Base-by-base conservation (phyloP, 345 rosid genomes). In the Eutrema yunnanense region DNA sequence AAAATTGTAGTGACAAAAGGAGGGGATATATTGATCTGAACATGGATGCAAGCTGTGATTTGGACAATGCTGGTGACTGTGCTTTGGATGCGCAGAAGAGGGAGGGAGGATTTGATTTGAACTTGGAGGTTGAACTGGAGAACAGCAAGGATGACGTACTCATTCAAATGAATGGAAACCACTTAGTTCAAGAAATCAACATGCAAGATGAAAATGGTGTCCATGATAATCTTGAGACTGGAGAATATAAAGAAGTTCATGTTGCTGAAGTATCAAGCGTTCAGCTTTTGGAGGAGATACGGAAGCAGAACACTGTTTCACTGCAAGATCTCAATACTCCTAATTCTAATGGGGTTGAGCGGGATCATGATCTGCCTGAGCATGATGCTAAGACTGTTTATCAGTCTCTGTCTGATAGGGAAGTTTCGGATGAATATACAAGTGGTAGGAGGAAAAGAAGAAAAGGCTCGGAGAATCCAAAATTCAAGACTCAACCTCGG, bases 51-150 rank as follows among this genome's bases (percentile, higher is more conserved):
- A 80, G 65, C 77, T 87, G 86, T 53, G 84, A 82, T 60, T 54
- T 70, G 73, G 90, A 84, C 36, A 87, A 78, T 67, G 65, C 33
- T 74, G 73, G 67, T 49, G 71, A 68, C 29, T 65, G 40, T 71
- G 72, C 55, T 54, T 34, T 33, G 59, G 67, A 69, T 60, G 37
- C 67, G 11, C 80, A 32, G 74, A 82, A 84, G 80, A 87, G 61
- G 74, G 86, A 80, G 57, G 75, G 83, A 12, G 69, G 80, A 34
- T 88, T 95, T 78, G 97, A 91, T 90, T 86, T 91, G 83, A 95
- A 95, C 81, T 70, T 89, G 76, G 92, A 80, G 37, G 78, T 79
- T 49, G 85, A 82, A 54, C 80, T 70, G 40, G 95, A 84, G 41
- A 66, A 16, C 60, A 38, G 19, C 42, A 80, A 80, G 71, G 89